Conservation (phyloP, 164 flowering plant genomes). For the Stephania japonica region DNA sequence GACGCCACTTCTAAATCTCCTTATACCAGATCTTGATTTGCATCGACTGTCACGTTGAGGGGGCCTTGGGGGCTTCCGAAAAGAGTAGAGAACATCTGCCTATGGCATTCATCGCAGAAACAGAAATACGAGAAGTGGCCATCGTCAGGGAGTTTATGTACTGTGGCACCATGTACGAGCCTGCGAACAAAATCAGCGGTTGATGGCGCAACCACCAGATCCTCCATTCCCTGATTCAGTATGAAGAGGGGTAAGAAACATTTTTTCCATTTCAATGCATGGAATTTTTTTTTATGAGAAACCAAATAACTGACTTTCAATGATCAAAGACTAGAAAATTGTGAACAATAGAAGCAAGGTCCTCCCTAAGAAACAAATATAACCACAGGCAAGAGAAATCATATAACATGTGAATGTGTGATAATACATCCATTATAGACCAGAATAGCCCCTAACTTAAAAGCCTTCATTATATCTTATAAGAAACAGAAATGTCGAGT, state of each 20-base stretch:
- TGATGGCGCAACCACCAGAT: conserved; percentile 58
- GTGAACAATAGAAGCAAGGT: too few relatives aligned
- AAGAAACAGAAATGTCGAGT: too few relatives aligned
- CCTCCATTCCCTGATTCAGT: conserved; percentile 77
- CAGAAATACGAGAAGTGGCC: conserved; percentile 87
- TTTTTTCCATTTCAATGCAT: neutral
- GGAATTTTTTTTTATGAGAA: too few relatives aligned
- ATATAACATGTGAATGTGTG: too few relatives aligned
- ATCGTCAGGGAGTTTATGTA: conserved; percentile 69
- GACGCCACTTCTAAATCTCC: conserved; percentile 8
- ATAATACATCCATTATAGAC: too few relatives aligned
- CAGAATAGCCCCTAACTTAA: too few relatives aligned
- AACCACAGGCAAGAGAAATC: too few relatives aligned
- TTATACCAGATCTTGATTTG: conserved; percentile 13
- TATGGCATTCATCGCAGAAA: conserved; percentile 84
- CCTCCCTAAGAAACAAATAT: too few relatives aligned
- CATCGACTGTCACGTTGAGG: conserved; percentile 15
- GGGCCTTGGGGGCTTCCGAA: conserved; percentile 76
- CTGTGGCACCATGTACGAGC: conserved; percentile 51
- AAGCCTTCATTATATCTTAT: too few relatives aligned
- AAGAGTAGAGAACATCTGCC: conserved; percentile 56
- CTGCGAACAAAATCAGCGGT: conserved; percentile 60
- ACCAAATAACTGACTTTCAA: too few relatives aligned
- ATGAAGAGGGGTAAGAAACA: conserved; percentile 5
- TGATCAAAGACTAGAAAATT: too few relatives aligned